Percentiles rank a stretch among this genome's conserved stretches.
Conservation (phyloP, 176 grass and related monocot genomes). For the Elaeis guineensis region DNA sequence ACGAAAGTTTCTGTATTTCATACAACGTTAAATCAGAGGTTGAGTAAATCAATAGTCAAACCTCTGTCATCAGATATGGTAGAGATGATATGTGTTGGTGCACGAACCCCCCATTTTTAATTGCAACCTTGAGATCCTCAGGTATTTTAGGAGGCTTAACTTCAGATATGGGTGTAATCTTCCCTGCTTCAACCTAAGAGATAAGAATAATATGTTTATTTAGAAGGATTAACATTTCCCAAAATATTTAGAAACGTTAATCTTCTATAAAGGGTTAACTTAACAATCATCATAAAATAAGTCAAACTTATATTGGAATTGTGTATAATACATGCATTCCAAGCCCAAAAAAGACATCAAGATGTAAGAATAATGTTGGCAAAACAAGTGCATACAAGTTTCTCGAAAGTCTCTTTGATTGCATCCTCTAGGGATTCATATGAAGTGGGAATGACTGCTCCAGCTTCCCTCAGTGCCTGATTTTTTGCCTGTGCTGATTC, state of each 20-base stretch:
- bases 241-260: neutral
- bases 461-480: constrained; percentile 80
- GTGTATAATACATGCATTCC: too few relatives aligned
- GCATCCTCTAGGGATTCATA: constrained; percentile 83
- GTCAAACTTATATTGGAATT: too few relatives aligned
- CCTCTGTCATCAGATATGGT: constrained; percentile 99
- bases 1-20: too few relatives aligned
- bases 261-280: too few relatives aligned
- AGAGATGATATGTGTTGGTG: constrained; percentile 97
- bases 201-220: neutral
- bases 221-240: too few relatives aligned
- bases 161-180: constrained; percentile 70
- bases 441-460: constrained; percentile 89
- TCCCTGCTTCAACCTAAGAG: constrained; percentile 75
- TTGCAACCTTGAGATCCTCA: constrained; percentile 86
- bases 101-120: constrained; percentile 93
- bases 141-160: constrained; percentile 79
- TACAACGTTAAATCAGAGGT: too few relatives aligned
- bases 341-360: too few relatives aligned
- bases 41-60: constrained; percentile 27
- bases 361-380: too few relatives aligned
- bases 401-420: constrained; percentile 82
- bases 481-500: constrained; percentile 98
- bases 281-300: too few relatives aligned
- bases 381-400: constrained; percentile 51